Percentiles rank a stretch among this genome's conserved stretches.
These are phyloP conservation scores for Circinella umbellata DNA, from an alignment of 371 early-diverging fungal species.

Conservation along the genomic window DNA sequence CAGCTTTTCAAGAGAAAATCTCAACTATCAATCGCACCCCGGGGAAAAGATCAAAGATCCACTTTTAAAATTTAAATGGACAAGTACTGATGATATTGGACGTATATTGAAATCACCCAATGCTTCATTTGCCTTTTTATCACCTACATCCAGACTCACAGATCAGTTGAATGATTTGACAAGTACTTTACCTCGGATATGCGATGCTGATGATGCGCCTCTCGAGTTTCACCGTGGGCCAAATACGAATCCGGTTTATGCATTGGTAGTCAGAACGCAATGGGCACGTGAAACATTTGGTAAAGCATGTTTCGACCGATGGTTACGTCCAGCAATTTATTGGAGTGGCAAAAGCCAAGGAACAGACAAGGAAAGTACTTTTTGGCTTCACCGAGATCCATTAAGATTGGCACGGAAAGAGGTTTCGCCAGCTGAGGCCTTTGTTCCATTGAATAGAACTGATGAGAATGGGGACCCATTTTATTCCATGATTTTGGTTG, in stretches of 20 bases:
- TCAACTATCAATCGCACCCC: no score
- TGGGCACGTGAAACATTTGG: conserved; percentile 63
- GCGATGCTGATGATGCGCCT: conserved; percentile 49
- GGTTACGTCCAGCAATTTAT: conserved; percentile 65
- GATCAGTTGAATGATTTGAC: conserved; percentile 46
- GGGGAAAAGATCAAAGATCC: not conserved
- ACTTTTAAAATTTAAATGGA: conserved; percentile 23
- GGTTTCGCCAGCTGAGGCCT: conserved; percentile 67
- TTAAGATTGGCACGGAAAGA: conserved; percentile 62
- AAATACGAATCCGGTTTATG: conserved; percentile 72
- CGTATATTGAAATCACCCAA: conserved; percentile 21
- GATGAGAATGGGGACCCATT: conserved; percentile 22
- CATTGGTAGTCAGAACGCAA: conserved; percentile 61
- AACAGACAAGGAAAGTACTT: conserved; percentile 53
- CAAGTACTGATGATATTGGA: conserved; percentile 17
- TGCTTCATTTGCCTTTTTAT: conserved; percentile 57
- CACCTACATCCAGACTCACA: conserved; percentile 52
- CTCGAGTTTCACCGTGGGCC: conserved; percentile 70
- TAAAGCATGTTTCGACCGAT: conserved; percentile 35
- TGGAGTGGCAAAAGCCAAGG: conserved; percentile 67
- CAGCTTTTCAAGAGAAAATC: conserved; percentile 14
- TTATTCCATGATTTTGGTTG: conserved; percentile 61
- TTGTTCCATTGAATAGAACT: conserved; percentile 37
- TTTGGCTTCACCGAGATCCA: conserved; percentile 63
- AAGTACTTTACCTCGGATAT: conserved; percentile 49